Evolutionary conservation across 176 grass and related monocot species (phyloP), one percentile per base, ranked within the genome.

Genomic region (Typha latifolia): DNA sequence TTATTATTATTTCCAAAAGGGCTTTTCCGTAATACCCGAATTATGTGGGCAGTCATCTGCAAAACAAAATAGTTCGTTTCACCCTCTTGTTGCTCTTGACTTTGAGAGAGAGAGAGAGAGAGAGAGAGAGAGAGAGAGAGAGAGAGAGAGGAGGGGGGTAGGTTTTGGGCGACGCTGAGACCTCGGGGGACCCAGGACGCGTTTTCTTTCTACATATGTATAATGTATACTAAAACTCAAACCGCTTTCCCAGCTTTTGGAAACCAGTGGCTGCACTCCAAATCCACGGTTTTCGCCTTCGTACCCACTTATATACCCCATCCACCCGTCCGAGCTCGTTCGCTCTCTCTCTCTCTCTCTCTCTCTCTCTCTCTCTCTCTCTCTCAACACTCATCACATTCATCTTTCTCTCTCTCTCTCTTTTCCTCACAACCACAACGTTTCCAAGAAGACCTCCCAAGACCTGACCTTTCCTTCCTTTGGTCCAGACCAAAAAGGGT

Each of bases 271-370:
- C 53, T 16, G 53, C 53, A 57, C 53, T 20, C n/a, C 53, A 16
- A 57, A 57, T 57, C 53, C 53, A 20, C 53, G 53, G 53, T 57
- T 57, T 43, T 20, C 53, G n/a, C 53, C 53, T 21, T 57, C 53
- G 6, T 20, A 15, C 53, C 53, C 15, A 57, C 4, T 57, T 57
- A 57, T 57, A 57, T 20, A 57, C 53, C 53, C 15, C 53, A 43
- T 43, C 37, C 1, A 43, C 37, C 37, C 37, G 8, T 43, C 37
- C 9, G 5, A 10, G 8, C 37, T 43, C 9, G 37, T 0, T 6
- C 37, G 5, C 37, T 43, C 37, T 9, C 37, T 43, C 34, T 6
- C 34, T 37, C 7, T 8, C 0, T 61, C 12, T 20, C 4, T 14
- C 56, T 21, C 56, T 61, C 56, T 21, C 56, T 21, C 56, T 9